phyloP scores from a whole-genome alignment of 495 filamentous ascomycete species.

The Penicillium lividum region DNA sequence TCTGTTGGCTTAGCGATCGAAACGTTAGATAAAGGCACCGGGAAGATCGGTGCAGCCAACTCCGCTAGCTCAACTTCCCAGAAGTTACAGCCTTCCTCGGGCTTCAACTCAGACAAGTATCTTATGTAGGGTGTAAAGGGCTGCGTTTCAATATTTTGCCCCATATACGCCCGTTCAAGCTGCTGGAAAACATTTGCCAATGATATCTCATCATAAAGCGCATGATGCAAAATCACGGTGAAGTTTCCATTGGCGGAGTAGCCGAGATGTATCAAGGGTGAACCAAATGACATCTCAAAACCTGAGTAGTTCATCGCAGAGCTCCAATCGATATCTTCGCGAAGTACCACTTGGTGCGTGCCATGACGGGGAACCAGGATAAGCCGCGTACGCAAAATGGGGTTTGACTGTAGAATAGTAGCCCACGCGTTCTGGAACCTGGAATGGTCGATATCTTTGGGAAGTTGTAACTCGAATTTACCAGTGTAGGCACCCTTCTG shows the following conservation, averaged over 20 bases:
- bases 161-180: not conserved
- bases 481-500: not conserved
- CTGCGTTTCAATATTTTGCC: not conserved
- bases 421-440: not conserved
- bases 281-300: not conserved
- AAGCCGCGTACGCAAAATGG: not conserved
- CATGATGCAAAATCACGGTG: constrained; percentile 1
- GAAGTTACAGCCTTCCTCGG: not conserved
- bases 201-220: not conserved
- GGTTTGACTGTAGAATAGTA: not conserved
- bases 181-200: not conserved
- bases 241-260: no score
- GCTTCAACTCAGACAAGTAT: not conserved
- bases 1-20: not conserved
- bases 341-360: no score
- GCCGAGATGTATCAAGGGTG: no score
- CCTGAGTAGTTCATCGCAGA: no score
- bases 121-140: not conserved
- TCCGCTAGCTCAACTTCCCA: no score
- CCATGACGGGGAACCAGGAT: not conserved
- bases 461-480: not conserved
- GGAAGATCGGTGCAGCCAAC: not conserved
- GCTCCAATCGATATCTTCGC: no score
- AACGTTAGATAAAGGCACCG: not conserved
- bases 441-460: not conserved